Evolutionary conservation across 352 stramenopile genomes (phyloP), one percentile per base, ranked within the genome.

Genomic region (Pythium sp.): DNA sequence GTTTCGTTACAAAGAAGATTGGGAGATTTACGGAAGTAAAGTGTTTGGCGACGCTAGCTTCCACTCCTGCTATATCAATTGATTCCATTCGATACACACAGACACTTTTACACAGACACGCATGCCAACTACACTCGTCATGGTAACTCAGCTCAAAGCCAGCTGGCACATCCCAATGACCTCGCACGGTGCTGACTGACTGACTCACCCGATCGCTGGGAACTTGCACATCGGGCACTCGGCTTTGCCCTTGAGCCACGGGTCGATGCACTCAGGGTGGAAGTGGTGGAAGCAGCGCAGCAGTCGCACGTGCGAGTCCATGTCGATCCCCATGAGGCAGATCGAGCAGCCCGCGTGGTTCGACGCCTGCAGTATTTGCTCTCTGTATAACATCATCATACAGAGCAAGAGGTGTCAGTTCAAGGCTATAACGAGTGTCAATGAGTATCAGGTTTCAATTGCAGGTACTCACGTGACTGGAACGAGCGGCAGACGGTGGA

Each of bases 271-370:
- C 12, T 66, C 46, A 0, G 80, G 80, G 49, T 94, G 86, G 65
- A 94, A 95, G 63, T 81, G 84, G 56, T 92, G 86, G 72, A 95
- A 94, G 62, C 87, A 94, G 26, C 73, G 81, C 70, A 93, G 77
- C 72, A 95, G 83, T 2, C 86, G 81, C 9, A 87, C 84, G 6
- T 67, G 64, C 8, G 68, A 61, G 56, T 69, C 64, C 5, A 87
- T 56, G 53, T 81, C 66, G 49, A 92, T 80, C 22, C 79, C 58
- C n/a, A 70, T 72, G 26, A 94, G 75, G 70, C 86, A 95, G 58
- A 95, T 80, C 3, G 82, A 77, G 67, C 87, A 94, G 49, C 66
- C 77, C 11, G 78, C 63, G 49, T 77, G 72, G 69, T 90, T 84
- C 14, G 80, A 73, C 9, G 77, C 72, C 26, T 82, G 41, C 24